Percentiles rank a stretch among this genome's conserved stretches.
phyloP scores from a whole-genome alignment of 495 filamentous ascomycete genomes.

The Articulospora tetracladia region DNA sequence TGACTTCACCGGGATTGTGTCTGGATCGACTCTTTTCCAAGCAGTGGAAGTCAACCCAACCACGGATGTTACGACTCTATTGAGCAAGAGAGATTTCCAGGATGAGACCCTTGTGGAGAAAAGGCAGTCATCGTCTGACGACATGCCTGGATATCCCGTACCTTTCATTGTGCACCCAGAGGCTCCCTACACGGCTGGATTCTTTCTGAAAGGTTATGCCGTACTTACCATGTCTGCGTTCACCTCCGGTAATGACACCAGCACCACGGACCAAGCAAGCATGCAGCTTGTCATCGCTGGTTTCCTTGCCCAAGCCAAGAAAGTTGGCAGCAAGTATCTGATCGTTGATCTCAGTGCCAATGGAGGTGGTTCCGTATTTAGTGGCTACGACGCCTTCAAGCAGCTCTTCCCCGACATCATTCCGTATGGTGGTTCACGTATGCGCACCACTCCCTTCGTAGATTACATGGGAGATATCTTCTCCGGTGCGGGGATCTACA shows the following conservation, averaged over 20 bases:
- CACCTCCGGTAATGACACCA: background rate
- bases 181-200: background rate
- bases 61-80: background rate
- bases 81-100: background rate
- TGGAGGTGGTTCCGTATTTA: slow-evolving; percentile 28
- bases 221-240: slow-evolving; percentile 6
- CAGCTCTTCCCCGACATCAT: slow-evolving; percentile 30
- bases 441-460: background rate
- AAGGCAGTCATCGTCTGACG: background rate
- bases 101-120: background rate
- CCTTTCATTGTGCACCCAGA: background rate
- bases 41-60: background rate
- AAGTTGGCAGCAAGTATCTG: slow-evolving; percentile 15
- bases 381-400: slow-evolving; percentile 28
- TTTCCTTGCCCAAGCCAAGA: background rate
- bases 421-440: slow-evolving; percentile 20
- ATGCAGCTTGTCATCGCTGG: background rate
- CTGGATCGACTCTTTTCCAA: background rate
- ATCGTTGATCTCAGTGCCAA: slow-evolving; percentile 30
- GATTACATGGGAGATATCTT: slow-evolving; percentile 4
- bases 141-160: background rate
- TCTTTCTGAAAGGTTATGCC: background rate
- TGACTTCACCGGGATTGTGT: background rate
- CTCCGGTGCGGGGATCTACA: background rate
- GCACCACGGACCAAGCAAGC: background rate